These are phyloP conservation scores for Vicia faba DNA, from an alignment of 306 rosid genomes.

Conservation along the genomic window DNA sequence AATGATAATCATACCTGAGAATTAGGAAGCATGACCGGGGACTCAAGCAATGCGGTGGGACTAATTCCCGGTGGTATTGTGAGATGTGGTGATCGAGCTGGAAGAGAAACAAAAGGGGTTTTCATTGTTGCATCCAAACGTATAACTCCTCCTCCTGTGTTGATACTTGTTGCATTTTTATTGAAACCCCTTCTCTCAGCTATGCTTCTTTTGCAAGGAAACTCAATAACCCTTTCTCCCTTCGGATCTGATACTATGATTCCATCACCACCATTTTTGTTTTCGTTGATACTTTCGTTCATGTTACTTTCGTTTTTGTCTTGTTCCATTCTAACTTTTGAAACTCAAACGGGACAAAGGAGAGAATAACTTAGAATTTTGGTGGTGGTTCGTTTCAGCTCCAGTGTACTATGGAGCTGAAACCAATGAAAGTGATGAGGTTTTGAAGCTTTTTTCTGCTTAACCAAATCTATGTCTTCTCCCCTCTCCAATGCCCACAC, in stretches of 20 bases:
- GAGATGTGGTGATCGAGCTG: slow-evolving; percentile 53
- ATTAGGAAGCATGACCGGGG: slow-evolving; percentile 76
- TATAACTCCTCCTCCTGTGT: slow-evolving; percentile 5
- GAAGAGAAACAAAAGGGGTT: slow-evolving; percentile 42
- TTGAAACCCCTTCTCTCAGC: slow-evolving; percentile 75
- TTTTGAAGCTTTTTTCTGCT: slow-evolving; percentile 13
- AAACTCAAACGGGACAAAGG: background rate
- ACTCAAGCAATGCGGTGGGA: slow-evolving; percentile 76
- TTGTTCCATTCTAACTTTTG: slow-evolving; percentile 4
- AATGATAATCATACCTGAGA: slow-evolving; percentile 48
- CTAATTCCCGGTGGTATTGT: slow-evolving; percentile 71
- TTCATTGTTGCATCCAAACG: no score
- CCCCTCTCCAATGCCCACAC: background rate
- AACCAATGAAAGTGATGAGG: slow-evolving; percentile 22
- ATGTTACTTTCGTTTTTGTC: background rate
- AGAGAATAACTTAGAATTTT: background rate
- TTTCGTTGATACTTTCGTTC: background rate
- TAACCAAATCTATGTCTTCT: slow-evolving; percentile 3
- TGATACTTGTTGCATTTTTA: slow-evolving; percentile 52
- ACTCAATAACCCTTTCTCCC: background rate
- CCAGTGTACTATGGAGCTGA: slow-evolving; percentile 50
- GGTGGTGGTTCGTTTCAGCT: slow-evolving; percentile 40
- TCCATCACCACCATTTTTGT: background rate
- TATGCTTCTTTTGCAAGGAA: slow-evolving; percentile 42
- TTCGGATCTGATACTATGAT: background rate